These are phyloP conservation scores for Kodamaea restingae DNA, from an alignment of 805 yeast genomes.

Conservation along the genomic window DNA sequence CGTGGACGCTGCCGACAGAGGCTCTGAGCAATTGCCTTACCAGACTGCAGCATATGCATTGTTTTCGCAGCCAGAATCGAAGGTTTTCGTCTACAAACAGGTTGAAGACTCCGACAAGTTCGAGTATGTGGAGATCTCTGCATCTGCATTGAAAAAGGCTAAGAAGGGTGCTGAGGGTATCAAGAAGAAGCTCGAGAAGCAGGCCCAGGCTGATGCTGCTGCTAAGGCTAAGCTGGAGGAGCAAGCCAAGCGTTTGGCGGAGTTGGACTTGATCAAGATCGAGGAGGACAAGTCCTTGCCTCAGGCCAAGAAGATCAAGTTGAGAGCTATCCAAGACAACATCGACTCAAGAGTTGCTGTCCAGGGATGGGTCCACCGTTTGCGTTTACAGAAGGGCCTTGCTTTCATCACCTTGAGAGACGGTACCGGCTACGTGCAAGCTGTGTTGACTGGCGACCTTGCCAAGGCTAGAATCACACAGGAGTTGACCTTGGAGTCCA, in stretches of 20 bases:
- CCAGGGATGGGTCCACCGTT: constrained; percentile 95
- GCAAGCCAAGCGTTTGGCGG: constrained; percentile 69
- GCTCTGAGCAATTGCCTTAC: constrained; percentile 68
- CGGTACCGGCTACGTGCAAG: constrained; percentile 88
- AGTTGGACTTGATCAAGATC: constrained; percentile 67
- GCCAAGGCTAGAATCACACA: constrained; percentile 86
- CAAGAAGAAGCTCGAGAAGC: constrained; percentile 74
- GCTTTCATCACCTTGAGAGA: constrained; percentile 91
- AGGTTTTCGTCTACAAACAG: constrained; percentile 57
- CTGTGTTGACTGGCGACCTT: constrained; percentile 83
- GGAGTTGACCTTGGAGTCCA: constrained; percentile 83
- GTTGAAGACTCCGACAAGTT: constrained; percentile 49
- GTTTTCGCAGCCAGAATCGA: constrained; percentile 48
- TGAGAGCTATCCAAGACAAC: constrained; percentile 48
- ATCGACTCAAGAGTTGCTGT: constrained; percentile 72
- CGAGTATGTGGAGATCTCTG: constrained; percentile 71
- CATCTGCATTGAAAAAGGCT: constrained; percentile 93
- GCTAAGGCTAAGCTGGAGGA: constrained; percentile 56
- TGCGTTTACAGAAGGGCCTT: constrained; percentile 88
- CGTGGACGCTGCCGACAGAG: constrained; percentile 55
- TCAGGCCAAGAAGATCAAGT: constrained; percentile 61
- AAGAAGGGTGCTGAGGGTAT: constrained; percentile 92
- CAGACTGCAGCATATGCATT: constrained; percentile 83
- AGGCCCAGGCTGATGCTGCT: constrained; percentile 54
- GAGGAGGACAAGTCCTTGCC: constrained; percentile 73